phyloP scores from a whole-genome alignment of 306 rosid genomes.

The Cucurbita pepo region DNA sequence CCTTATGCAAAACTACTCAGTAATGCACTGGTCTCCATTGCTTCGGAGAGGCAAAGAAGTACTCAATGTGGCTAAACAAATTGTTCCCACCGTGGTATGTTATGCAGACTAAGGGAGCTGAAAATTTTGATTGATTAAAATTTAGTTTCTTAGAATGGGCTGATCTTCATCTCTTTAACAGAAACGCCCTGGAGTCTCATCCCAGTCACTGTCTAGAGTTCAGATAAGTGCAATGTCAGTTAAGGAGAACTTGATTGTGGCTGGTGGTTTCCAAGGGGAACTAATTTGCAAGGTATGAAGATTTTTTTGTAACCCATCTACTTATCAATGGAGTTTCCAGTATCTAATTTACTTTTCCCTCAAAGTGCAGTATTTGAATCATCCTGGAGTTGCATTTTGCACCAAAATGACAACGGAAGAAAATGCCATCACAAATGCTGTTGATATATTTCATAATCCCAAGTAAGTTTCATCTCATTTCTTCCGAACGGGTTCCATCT shows the following conservation, averaged over 20 bases:
- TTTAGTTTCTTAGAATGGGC: neutral
- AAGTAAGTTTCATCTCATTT: constrained; percentile 20
- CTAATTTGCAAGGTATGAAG: constrained; percentile 78
- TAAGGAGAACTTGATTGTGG: constrained; percentile 60
- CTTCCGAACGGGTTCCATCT: neutral
- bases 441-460: constrained; percentile 48
- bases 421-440: constrained; percentile 81
- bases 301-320: neutral
- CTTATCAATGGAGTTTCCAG: neutral
- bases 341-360: neutral
- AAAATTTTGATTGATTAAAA: neutral
- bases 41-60: constrained; percentile 62
- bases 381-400: constrained; percentile 70
- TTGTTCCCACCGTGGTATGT: constrained; percentile 57
- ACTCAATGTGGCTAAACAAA: constrained; percentile 57
- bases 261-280: constrained; percentile 93
- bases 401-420: constrained; percentile 59
- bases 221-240: constrained; percentile 96
- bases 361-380: constrained; percentile 42
- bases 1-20: constrained; percentile 83
- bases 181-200: constrained; percentile 39
- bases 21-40: constrained; percentile 81
- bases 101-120: neutral
- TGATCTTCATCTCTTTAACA: constrained; percentile 9
- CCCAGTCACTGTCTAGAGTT: constrained; percentile 59